Percentiles rank a stretch among this genome's conserved stretches.
phyloP scores from a whole-genome alignment of 805 yeast species.

The Lipomyces lipofer region DNA sequence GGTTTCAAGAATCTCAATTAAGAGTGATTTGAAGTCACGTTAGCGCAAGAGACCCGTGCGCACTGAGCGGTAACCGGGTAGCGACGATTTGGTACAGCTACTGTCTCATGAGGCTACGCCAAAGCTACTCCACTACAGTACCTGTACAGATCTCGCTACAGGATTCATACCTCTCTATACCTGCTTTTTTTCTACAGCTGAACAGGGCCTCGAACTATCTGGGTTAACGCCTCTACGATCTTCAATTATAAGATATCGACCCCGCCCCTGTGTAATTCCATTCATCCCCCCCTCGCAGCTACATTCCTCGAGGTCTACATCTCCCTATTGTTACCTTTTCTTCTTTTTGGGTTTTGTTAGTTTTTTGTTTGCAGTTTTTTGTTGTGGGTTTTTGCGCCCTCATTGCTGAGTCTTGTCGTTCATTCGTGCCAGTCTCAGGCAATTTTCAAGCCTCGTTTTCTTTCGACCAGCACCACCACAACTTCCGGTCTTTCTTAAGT shows the following conservation, averaged over 20 bases:
- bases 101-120: no score
- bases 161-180: no score
- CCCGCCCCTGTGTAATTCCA: neutral
- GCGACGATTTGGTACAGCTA: no score
- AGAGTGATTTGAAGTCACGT: no score
- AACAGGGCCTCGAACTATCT: no score
- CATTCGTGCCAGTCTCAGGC: neutral
- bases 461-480: neutral
- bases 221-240: no score
- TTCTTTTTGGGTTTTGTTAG: neutral
- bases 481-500: neutral
- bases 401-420: neutral
- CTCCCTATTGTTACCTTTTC: neutral
- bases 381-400: neutral
- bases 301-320: neutral
- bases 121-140: no score
- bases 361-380: constrained; percentile 1
- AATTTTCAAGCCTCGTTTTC: neutral
- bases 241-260: constrained; percentile 1
- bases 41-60: no score
- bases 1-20: no score
- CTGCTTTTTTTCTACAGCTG: no score
- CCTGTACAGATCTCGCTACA: no score
- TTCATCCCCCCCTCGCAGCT: neutral
- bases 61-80: no score